phyloP scores from a whole-genome alignment of 129 eudicot species.

The Centrapalus pauciflorus region DNA sequence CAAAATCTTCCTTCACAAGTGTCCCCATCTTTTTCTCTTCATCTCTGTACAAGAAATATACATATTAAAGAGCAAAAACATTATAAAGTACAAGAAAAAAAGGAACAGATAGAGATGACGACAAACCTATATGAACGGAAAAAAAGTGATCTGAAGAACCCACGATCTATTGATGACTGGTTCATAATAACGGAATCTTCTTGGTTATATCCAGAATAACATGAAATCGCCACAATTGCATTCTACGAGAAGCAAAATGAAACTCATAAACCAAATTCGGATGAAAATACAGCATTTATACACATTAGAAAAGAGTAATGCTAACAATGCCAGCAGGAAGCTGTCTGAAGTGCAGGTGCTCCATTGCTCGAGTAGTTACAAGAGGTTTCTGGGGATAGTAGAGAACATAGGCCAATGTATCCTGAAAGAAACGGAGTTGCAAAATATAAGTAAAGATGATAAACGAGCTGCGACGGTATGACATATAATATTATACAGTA shows the following conservation, averaged over 20 bases:
- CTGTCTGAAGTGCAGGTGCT: slow-evolving; percentile 96
- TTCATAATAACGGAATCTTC: slow-evolving; percentile 99
- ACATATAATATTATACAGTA: neutral
- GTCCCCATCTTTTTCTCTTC: slow-evolving; percentile 77
- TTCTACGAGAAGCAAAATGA: slow-evolving; percentile 34
- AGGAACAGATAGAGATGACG: neutral
- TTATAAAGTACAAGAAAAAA: neutral
- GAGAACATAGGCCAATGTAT: slow-evolving; percentile 94
- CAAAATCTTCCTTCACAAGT: slow-evolving; percentile 57
- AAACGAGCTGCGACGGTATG: neutral
- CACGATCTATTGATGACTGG: slow-evolving; percentile 95
- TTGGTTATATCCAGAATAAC: slow-evolving; percentile 97
- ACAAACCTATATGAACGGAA: slow-evolving; percentile 85
- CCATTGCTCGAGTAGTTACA: slow-evolving; percentile 98
- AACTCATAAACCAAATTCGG: neutral
- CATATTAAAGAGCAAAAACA: neutral
- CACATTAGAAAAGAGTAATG: neutral
- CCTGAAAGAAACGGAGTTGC: slow-evolving; percentile 36
- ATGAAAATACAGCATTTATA: neutral
- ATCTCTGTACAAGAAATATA: slow-evolving; percentile 31
- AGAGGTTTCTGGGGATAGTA: slow-evolving; percentile 98
- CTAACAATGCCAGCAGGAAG: slow-evolving; percentile 91
- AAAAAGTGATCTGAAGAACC: slow-evolving; percentile 82
- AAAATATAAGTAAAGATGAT: neutral
- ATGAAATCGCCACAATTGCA: slow-evolving; percentile 91